These are phyloP conservation scores for Setaria italica DNA, from an alignment of 202 grass and related monocot species.

Conservation along the genomic window DNA sequence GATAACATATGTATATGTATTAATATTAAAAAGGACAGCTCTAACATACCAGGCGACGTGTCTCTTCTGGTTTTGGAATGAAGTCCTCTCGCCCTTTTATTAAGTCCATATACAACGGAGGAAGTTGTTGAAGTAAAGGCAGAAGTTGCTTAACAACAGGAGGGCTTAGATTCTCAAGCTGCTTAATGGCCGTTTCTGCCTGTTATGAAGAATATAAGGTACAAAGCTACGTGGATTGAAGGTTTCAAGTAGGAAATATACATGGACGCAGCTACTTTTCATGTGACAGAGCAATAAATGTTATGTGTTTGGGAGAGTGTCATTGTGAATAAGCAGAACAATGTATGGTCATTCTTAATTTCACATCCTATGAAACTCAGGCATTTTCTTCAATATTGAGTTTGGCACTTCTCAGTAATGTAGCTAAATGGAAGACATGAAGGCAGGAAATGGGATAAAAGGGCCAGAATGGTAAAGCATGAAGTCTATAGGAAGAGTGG, in stretches of 20 bases:
- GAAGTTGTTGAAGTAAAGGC: slow-evolving; percentile 93
- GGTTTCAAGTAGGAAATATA: slow-evolving; percentile 2
- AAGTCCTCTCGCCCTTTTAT: slow-evolving; percentile 94
- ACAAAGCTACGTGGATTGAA: slow-evolving; percentile 37
- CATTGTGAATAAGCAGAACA: slow-evolving; percentile 17
- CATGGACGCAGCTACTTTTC: slow-evolving; percentile 10
- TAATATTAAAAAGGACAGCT: slow-evolving; percentile 30
- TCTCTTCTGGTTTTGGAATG: slow-evolving; percentile 94
- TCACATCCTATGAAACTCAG: neutral
- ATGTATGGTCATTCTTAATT: neutral
- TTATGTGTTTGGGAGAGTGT: neutral
- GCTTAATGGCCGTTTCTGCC: slow-evolving; percentile 96
- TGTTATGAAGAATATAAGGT: slow-evolving; percentile 52
- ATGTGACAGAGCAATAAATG: slow-evolving; percentile 5
- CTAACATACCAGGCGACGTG: slow-evolving; percentile 75
- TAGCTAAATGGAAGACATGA: slow-evolving; percentile 1
- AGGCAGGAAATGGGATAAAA: neutral
- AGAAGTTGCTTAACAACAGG: slow-evolving; percentile 94
- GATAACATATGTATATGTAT: slow-evolving; percentile 35
- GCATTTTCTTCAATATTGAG: neutral
- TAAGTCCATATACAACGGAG: slow-evolving; percentile 93
- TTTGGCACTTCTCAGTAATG: slow-evolving; percentile 1
- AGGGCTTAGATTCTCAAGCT: slow-evolving; percentile 82
- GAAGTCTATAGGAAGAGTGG: neutral
- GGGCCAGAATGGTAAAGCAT: neutral